Conservation (phyloP, 2,329 filamentous ascomycete genomes). For the Hansfordia pulvinata region DNA sequence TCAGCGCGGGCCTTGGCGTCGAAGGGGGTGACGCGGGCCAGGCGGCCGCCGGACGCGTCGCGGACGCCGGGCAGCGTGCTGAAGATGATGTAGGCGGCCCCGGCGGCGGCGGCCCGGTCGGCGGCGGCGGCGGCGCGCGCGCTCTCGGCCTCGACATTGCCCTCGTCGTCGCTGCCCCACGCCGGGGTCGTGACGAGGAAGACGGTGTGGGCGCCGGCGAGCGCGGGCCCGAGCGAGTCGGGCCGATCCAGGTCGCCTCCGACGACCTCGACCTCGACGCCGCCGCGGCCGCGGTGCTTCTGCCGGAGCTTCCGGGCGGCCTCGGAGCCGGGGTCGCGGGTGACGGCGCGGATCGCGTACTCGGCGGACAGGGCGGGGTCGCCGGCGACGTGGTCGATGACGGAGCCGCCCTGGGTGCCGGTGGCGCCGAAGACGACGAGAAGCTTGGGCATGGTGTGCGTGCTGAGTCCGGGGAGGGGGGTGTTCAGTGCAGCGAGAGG, state of each 20-base stretch:
- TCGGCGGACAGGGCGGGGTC: slow-evolving; percentile 27
- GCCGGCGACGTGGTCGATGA: slow-evolving; percentile 28
- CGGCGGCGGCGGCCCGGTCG: slow-evolving; percentile 19
- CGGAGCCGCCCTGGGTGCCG: slow-evolving; percentile 34
- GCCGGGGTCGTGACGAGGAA: slow-evolving; percentile 29
- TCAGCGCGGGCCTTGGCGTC: slow-evolving; percentile 25
- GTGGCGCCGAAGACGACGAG: slow-evolving; percentile 37
- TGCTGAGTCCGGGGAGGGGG: too few relatives aligned
- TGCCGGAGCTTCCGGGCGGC: slow-evolving; percentile 16
- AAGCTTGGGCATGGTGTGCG: too few relatives aligned
- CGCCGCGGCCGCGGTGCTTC: slow-evolving; percentile 8
- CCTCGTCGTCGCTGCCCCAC: slow-evolving; percentile 22
- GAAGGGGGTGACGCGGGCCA: slow-evolving; percentile 21
- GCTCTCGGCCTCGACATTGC: slow-evolving; percentile 20
- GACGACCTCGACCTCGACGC: slow-evolving; percentile 21
- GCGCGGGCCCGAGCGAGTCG: slow-evolving; percentile 22
- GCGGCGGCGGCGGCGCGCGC: slow-evolving; percentile 20
- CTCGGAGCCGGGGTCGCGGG: slow-evolving; percentile 24
- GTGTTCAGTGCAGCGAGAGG: too few relatives aligned
- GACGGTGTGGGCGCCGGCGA: slow-evolving; percentile 29
- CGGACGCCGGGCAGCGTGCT: slow-evolving; percentile 19
- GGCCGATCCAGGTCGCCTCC: slow-evolving; percentile 25
- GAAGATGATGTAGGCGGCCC: slow-evolving; percentile 24
- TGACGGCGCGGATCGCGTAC: slow-evolving; percentile 35
- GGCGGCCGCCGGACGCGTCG: slow-evolving; percentile 18